These are phyloP conservation scores for Metarhizium robertsii DNA, from an alignment of 2,329 filamentous ascomycete genomes.

Conservation along the genomic window DNA sequence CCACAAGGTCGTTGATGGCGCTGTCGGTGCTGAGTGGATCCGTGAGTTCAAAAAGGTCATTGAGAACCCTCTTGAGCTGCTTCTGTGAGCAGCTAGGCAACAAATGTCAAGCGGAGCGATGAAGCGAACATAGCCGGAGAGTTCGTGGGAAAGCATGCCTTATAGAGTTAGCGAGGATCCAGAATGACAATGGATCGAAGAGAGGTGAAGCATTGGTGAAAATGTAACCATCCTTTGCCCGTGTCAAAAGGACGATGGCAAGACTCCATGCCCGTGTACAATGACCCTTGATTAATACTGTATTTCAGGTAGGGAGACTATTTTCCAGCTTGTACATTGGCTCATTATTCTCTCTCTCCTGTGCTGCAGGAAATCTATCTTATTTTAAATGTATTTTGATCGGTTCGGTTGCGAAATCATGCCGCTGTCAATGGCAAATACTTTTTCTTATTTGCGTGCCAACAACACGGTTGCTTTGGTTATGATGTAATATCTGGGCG, in stretches of 20 bases:
- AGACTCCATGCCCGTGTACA: slow-evolving; percentile 29
- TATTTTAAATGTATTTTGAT: not conserved
- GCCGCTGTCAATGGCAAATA: not conserved
- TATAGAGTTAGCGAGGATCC: slow-evolving; percentile 9
- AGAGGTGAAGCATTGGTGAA: slow-evolving; percentile 1
- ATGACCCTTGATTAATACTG: slow-evolving; percentile 32
- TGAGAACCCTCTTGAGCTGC: slow-evolving; percentile 91
- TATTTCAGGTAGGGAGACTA: slow-evolving; percentile 19
- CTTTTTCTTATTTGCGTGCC: not conserved
- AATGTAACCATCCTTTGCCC: slow-evolving; percentile 1
- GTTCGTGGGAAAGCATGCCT: slow-evolving; percentile 9
- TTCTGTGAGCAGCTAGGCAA: slow-evolving; percentile 56
- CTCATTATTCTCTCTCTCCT: slow-evolving; percentile 12
- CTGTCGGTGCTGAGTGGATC: slow-evolving; percentile 94
- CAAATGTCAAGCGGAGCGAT: not conserved
- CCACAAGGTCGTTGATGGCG: slow-evolving; percentile 97
- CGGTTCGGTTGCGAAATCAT: not conserved
- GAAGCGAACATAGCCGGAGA: not conserved
- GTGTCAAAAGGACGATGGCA: slow-evolving; percentile 13
- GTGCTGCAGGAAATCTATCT: slow-evolving; percentile 10
- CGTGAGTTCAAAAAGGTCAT: slow-evolving; percentile 93
- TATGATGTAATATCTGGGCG: no score
- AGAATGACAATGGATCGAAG: slow-evolving; percentile 2
- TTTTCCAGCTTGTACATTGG: slow-evolving; percentile 20
- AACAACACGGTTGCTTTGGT: not conserved